phyloP scores from a whole-genome alignment of 2,329 filamentous ascomycete genomes.

The Microascus cirrosus region DNA sequence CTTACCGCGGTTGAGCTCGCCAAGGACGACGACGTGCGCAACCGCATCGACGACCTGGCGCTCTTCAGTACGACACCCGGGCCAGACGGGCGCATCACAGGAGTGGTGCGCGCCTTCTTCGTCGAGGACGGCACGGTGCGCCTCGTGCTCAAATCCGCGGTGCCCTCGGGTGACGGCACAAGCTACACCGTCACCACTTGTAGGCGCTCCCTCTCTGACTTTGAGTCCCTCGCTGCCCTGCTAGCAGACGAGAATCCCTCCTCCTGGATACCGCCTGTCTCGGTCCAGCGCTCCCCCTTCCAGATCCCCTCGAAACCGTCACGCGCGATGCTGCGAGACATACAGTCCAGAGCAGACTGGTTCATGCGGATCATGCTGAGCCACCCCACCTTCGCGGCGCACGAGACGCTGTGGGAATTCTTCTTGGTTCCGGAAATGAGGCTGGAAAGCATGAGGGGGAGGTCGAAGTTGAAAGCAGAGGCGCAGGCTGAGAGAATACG shows the following conservation, averaged over 20 bases:
- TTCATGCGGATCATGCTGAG: slow-evolving; percentile 78
- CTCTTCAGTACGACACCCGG: slow-evolving; percentile 65
- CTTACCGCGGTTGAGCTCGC: slow-evolving; percentile 91
- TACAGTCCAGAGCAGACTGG: slow-evolving; percentile 75
- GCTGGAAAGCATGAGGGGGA: slow-evolving; percentile 77
- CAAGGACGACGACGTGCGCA: slow-evolving; percentile 94
- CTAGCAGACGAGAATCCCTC: slow-evolving; percentile 84
- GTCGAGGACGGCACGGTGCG: slow-evolving; percentile 92
- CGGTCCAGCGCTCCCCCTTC: slow-evolving; percentile 74
- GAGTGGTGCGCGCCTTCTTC: slow-evolving; percentile 90
- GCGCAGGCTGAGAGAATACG: slow-evolving; percentile 71
- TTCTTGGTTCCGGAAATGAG: slow-evolving; percentile 94
- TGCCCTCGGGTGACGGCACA: slow-evolving; percentile 65
- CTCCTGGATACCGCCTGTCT: slow-evolving; percentile 80
- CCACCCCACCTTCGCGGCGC: slow-evolving; percentile 87
- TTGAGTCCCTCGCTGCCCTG: slow-evolving; percentile 79
- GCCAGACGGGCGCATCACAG: slow-evolving; percentile 72
- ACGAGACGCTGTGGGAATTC: slow-evolving; percentile 98
- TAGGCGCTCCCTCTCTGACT: slow-evolving; percentile 75
- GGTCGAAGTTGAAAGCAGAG: slow-evolving; percentile 78
- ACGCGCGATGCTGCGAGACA: slow-evolving; percentile 72
- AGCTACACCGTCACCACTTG: slow-evolving; percentile 93
- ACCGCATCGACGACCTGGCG: slow-evolving; percentile 88
- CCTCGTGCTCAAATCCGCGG: slow-evolving; percentile 87
- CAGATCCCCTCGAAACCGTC: slow-evolving; percentile 90